phyloP scores from a whole-genome alignment of 257 asterid species.

The Striga asiatica region DNA sequence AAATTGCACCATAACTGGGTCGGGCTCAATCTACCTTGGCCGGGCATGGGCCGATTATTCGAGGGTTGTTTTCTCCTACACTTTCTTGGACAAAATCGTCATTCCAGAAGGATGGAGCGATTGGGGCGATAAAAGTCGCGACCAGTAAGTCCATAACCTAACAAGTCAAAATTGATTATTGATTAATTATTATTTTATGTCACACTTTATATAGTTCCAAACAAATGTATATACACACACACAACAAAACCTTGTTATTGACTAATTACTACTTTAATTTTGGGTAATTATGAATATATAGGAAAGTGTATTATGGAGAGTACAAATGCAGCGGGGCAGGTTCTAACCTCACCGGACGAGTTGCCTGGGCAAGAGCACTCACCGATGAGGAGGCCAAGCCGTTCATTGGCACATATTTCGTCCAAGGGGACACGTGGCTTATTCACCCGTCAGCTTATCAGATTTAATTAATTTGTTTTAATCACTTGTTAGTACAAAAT shows the following conservation, averaged over 20 bases:
- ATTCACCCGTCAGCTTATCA: conserved; percentile 15
- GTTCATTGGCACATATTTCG: conserved; percentile 34
- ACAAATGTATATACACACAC: no score
- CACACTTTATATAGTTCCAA: no score
- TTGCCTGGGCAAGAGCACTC: conserved; percentile 32
- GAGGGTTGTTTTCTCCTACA: conserved; percentile 36
- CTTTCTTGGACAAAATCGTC: conserved; percentile 38
- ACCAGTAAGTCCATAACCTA: conserved; percentile 23
- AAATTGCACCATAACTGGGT: conserved; percentile 35
- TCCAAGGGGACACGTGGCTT: conserved; percentile 45
- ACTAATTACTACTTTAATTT: background rate
- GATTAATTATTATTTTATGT: background rate
- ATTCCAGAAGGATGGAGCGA: conserved; percentile 49
- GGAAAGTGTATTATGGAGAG: conserved; percentile 47
- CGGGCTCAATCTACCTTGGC: conserved; percentile 37
- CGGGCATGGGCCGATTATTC: conserved; percentile 59
- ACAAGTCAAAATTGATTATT: background rate
- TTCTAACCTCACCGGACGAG: conserved; percentile 33
- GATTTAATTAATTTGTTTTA: background rate
- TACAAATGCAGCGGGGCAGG: conserved; percentile 49
- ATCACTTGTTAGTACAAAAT: background rate
- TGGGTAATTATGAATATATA: background rate
- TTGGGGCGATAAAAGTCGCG: conserved; percentile 33
- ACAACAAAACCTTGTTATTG: no score
- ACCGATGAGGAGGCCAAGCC: conserved; percentile 43